phyloP scores from a whole-genome alignment of 805 yeast genomes.

The Wickerhamomyces canadensis region DNA sequence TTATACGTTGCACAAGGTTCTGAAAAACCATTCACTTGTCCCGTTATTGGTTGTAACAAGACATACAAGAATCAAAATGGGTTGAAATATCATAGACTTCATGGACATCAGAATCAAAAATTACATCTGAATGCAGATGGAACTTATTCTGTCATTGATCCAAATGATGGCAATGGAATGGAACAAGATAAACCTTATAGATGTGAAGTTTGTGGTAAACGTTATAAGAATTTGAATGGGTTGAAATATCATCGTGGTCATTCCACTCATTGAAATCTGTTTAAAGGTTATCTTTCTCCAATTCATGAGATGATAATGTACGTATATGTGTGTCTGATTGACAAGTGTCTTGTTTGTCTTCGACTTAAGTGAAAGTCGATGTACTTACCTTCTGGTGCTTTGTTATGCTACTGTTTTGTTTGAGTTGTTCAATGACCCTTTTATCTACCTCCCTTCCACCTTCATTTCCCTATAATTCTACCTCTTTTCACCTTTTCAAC shows the following conservation, averaged over 20 bases:
- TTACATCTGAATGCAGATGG: conserved; percentile 90
- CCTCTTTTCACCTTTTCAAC: too few species aligned
- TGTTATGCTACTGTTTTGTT: too few species aligned
- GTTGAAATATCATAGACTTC: conserved; percentile 87
- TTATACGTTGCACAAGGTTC: conserved; percentile 91
- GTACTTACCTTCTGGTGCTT: too few species aligned
- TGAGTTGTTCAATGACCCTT: too few species aligned
- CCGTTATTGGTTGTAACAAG: conserved; percentile 97
- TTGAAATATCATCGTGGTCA: conserved; percentile 96
- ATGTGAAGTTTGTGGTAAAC: conserved; percentile 96
- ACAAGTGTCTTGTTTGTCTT: too few species aligned
- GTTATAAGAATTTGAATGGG: conserved; percentile 94
- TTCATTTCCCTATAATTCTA: too few species aligned
- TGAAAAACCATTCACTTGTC: conserved; percentile 93
- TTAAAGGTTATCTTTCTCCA: too few species aligned
- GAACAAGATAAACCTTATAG: conserved; percentile 98
- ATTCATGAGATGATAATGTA: too few species aligned
- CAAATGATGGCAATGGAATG: conserved; percentile 89
- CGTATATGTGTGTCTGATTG: too few species aligned
- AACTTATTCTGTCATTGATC: conserved; percentile 86
- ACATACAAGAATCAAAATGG: conserved; percentile 98
- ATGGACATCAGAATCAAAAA: conserved; percentile 96
- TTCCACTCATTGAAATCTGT: conserved; percentile 79
- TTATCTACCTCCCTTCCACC: too few species aligned
- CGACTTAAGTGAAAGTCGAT: too few species aligned